phyloP scores from a whole-genome alignment of 805 yeast genomes.

The Candida bentonensis region DNA sequence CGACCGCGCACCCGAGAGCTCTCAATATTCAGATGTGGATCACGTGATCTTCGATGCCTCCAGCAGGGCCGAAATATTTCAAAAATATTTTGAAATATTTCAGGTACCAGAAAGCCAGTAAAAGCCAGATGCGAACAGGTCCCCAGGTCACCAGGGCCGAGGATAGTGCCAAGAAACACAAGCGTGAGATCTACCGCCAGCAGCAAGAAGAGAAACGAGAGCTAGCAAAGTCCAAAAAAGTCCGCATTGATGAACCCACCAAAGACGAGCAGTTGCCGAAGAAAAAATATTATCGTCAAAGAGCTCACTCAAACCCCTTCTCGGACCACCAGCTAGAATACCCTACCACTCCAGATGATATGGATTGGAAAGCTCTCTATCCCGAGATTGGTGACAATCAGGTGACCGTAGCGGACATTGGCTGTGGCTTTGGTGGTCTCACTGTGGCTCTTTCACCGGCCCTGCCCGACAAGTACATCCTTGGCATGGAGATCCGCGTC shows the following conservation, averaged over 20 bases:
- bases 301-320: constrained; percentile 97
- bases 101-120: no score
- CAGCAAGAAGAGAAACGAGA: constrained; percentile 31
- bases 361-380: constrained; percentile 77
- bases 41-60: no score
- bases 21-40: no score
- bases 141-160: background rate
- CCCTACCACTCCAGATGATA: constrained; percentile 62
- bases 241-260: constrained; percentile 27
- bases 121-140: background rate
- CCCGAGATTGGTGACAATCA: constrained; percentile 59
- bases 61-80: no score
- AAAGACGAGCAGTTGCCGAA: constrained; percentile 45
- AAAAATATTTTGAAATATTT: no score
- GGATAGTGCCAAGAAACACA: constrained; percentile 7
- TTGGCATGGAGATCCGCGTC: constrained; percentile 96
- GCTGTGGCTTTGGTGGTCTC: constrained; percentile 96
- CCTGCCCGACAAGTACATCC: constrained; percentile 57
- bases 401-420: constrained; percentile 70
- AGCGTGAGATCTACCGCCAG: constrained; percentile 23
- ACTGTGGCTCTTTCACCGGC: constrained; percentile 64
- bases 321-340: constrained; percentile 89
- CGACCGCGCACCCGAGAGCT: no score
- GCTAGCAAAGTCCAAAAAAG: constrained; percentile 24
- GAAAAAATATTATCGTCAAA: constrained; percentile 78